A percentile compares a stretch with the other conserved stretches of the same genome.
These are phyloP conservation scores for Urochloa ruziziensis DNA, from an alignment of 176 grass and related monocot genomes.

Conservation along the genomic window DNA sequence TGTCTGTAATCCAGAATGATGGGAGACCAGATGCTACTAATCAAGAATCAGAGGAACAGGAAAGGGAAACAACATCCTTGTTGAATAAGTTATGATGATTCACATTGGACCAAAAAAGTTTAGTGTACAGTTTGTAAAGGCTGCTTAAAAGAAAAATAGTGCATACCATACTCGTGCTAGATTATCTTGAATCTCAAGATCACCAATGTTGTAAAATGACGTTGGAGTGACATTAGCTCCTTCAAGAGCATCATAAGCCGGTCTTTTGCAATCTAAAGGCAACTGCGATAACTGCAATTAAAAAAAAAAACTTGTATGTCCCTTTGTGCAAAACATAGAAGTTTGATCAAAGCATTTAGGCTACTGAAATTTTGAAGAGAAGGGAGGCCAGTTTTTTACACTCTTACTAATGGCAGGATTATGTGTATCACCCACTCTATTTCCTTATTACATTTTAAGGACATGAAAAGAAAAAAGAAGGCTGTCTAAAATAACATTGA, in stretches of 20 bases:
- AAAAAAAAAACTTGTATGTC: conserved; percentile 16
- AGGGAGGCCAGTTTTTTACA: background rate
- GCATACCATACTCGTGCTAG: conserved; percentile 84
- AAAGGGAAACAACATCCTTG: background rate
- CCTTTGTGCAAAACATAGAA: conserved; percentile 2
- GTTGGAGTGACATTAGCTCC: conserved; percentile 71
- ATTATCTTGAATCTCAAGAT: conserved; percentile 98
- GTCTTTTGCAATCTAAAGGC: conserved; percentile 76
- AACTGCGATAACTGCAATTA: conserved; percentile 82
- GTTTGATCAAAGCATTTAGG: conserved; percentile 20
- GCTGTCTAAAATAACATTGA: background rate
- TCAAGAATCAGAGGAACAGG: background rate
- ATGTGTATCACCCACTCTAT: background rate
- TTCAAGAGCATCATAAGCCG: conserved; percentile 78
- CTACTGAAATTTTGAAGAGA: background rate
- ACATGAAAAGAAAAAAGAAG: conserved; percentile 5
- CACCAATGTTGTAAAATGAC: conserved; percentile 93
- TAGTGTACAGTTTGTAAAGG: conserved; percentile 18
- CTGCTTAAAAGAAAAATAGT: conserved; percentile 19
- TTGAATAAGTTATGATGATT: conserved; percentile 14
- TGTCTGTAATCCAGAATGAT: conserved; percentile 12
- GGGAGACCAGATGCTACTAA: background rate
- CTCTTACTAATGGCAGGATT: conserved; percentile 8
- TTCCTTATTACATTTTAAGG: conserved; percentile 4
- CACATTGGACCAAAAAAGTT: background rate